Evolutionary conservation across 768 basidiomycete species (phyloP).

Genomic region (Boletus reticuloceps): DNA sequence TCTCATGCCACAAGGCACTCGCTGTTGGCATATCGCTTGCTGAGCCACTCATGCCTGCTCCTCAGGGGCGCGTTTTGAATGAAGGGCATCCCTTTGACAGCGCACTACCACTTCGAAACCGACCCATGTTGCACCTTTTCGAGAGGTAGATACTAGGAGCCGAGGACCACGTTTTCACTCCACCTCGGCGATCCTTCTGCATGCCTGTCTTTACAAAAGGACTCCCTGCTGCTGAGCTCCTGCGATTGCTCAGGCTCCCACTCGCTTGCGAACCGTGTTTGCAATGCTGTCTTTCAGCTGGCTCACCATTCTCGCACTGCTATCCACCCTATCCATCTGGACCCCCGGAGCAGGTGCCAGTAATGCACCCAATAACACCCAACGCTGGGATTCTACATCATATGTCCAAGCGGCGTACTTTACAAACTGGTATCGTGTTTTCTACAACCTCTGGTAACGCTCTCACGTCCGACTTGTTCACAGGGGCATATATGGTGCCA

Average conservation of each 20-base stretch:
- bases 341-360: background rate
- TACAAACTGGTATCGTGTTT: too few relatives aligned
- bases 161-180: conserved; percentile 11
- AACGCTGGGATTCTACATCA: conserved; percentile 7
- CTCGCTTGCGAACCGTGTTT: background rate
- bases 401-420: too few relatives aligned
- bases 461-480: too few relatives aligned
- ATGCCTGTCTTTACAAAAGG: conserved; percentile 16
- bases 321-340: conserved; percentile 11
- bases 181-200: conserved; percentile 5
- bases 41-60: conserved; percentile 2
- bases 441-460: too few relatives aligned
- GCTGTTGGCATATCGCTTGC: conserved; percentile 8
- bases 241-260: background rate
- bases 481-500: too few relatives aligned
- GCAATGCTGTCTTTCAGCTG: background rate
- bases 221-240: background rate
- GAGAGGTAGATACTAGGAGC: background rate
- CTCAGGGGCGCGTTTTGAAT: conserved; percentile 6
- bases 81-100: conserved; percentile 3
- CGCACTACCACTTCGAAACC: conserved; percentile 5
- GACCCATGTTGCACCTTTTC: background rate
- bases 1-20: conserved; percentile 2
- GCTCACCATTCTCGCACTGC: conserved; percentile 5
- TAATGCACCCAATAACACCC: conserved; percentile 1